A percentile compares a stretch with the other conserved stretches of the same genome.
Conservation (phyloP, 2,329 filamentous ascomycete genomes). For the Fusarium dimerum region DNA sequence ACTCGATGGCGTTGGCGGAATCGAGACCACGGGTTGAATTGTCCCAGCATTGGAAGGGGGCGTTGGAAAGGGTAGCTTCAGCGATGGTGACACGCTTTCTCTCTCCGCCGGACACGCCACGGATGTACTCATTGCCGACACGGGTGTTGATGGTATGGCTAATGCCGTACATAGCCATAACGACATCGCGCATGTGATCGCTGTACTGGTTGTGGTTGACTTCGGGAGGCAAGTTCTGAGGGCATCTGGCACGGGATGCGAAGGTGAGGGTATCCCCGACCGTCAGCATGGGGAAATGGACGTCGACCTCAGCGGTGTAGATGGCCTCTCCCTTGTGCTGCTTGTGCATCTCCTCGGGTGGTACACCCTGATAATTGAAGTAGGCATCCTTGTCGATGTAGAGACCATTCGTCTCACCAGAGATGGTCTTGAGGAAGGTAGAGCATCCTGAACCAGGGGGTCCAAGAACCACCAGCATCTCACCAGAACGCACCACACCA, state of each 20-base stretch:
- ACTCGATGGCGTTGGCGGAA: constrained; percentile 32
- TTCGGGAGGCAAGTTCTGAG: constrained; percentile 58
- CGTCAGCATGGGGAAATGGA: constrained; percentile 54
- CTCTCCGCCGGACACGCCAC: constrained; percentile 76
- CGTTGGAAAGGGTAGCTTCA: constrained; percentile 61
- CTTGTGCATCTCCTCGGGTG: constrained; percentile 20
- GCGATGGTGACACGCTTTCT: constrained; percentile 76
- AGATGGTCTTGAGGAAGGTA: constrained; percentile 60
- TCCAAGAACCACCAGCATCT: constrained; percentile 71
- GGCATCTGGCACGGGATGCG: constrained; percentile 61
- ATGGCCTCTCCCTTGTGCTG: constrained; percentile 19
- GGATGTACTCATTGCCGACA: constrained; percentile 68
- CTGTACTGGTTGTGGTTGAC: constrained; percentile 54
- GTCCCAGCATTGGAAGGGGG: constrained; percentile 41
- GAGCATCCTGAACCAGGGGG: constrained; percentile 64
- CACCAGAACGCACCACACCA: constrained; percentile 63
- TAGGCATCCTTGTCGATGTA: constrained; percentile 49
- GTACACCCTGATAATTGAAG: constrained; percentile 24
- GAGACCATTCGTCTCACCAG: constrained; percentile 66
- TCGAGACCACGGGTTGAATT: constrained; percentile 35
- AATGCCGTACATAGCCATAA: constrained; percentile 68
- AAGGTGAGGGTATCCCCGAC: constrained; percentile 66
- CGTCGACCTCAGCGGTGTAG: constrained; percentile 26
- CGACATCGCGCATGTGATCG: constrained; percentile 60
- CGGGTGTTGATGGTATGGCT: constrained; percentile 70